phyloP scores from a whole-genome alignment of 768 basidiomycete genomes.

The Suillus alpinus region DNA sequence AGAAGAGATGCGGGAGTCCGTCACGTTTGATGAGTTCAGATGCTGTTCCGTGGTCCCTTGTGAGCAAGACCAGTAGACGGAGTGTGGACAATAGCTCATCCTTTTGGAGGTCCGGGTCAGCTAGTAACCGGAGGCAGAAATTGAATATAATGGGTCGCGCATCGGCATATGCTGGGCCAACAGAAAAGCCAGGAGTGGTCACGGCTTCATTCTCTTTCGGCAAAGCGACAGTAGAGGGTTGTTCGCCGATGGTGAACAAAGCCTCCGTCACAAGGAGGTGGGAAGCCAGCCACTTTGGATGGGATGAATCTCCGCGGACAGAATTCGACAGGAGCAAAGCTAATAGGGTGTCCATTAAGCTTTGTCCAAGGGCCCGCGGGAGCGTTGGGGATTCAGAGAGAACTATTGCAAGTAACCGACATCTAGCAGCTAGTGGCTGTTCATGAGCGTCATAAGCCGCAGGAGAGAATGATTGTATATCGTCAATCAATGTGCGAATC shows the following conservation, averaged over 20 bases:
- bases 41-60: constrained; percentile 66
- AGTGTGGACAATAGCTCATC: constrained; percentile 83
- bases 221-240: constrained; percentile 59
- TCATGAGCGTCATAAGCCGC: constrained; percentile 68
- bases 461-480: constrained; percentile 68
- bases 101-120: constrained; percentile 58
- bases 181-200: constrained; percentile 44
- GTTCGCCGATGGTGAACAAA: constrained; percentile 72
- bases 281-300: constrained; percentile 86
- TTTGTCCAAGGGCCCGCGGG: constrained; percentile 50
- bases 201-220: constrained; percentile 73
- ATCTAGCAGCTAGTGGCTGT: constrained; percentile 74
- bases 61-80: constrained; percentile 81
- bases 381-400: constrained; percentile 71
- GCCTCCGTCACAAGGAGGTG: constrained; percentile 85
- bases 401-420: constrained; percentile 82
- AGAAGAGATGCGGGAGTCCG: constrained; percentile 64
- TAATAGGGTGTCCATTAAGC: constrained; percentile 67
- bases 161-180: constrained; percentile 61
- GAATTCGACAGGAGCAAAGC: constrained; percentile 62
- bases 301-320: constrained; percentile 47
- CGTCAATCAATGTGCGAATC: constrained; percentile 70
- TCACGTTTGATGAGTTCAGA: constrained; percentile 64
- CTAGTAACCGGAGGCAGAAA: constrained; percentile 71
- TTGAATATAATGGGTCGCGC: constrained; percentile 71